Base-by-base conservation (phyloP, 805 yeast genomes). In the Candida bentonensis region DNA sequence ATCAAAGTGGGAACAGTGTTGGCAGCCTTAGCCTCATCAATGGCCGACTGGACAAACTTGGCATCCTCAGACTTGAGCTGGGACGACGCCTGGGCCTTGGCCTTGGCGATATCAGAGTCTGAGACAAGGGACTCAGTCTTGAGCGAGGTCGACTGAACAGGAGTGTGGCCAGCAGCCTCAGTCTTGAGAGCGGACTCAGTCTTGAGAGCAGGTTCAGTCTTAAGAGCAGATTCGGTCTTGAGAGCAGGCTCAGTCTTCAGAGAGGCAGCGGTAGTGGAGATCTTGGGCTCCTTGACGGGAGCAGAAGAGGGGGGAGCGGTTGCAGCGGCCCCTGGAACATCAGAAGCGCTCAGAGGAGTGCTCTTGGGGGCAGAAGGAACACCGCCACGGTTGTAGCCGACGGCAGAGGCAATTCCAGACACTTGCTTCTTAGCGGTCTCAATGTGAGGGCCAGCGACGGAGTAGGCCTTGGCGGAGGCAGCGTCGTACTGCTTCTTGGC, bases 391-490 rank as follows among this genome's bases (percentile, higher is more conserved):
- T 51, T 49, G 39, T 46, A 27, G 41, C 65, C 65, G 33, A 59
- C 34, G 17, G 53, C 30, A 26, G 47, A 42, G 22, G 55, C 48
- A 34, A 51, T 39, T 40, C 39, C 44, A 41, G 23, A 23, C n/a
- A 53, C 27, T 39, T 54, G 51, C 48, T 50, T 49, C 55, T 51
- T 49, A 42, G 55, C 60, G 23, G 47, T 50, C 40, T 59, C 60
- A 44, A 62, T 47, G 51, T 62, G 66, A 36, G 64, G 64, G 22
- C 65, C 65, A 34, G 62, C 62, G 48, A 52, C 54, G 33, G 45
- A 55, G 46, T 53, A 45, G 21, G 53, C 54, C 50, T 55, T 53
- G 34, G 45, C 47, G 46, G 49, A 49, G 34, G 45, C 57, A 22
- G 46, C 36, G 43, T 47, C 43, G 44, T 49, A 46, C 45, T 58